Base-by-base conservation (phyloP, 768 basidiomycete species). In the Coprinellus micaceus region DNA sequence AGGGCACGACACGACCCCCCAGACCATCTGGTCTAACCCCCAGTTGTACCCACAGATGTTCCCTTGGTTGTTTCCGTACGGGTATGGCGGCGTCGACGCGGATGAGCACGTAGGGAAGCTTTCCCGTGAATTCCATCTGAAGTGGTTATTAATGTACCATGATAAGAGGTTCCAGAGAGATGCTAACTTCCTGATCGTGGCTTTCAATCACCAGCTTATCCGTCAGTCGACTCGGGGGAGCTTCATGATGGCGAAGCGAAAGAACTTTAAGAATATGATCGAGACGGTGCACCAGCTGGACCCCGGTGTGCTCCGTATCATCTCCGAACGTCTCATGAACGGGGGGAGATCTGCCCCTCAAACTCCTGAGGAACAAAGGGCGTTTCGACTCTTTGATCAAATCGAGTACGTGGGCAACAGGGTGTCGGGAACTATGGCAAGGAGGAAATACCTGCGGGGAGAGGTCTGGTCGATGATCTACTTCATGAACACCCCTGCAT, bases 61-160 rank as follows among this genome's bases (percentile, higher is more conserved):
- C 61, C 74, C 74, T 0, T 77, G 75, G 72, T 54, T 76, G 2
- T 78, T 71, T 60, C 75, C 74, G 0, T 77, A 76, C 62, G 73
- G 76, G 0, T 28, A 60, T 9, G 76, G 74, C 5, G 73, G 72
- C 0, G 63, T 76, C 11, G 71, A 69, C 53, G 64, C 58, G 25
- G 45, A 19, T 28, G 30, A 2, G 10, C 50, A 28, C n/a, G 45
- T 5, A 1, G 36, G 36, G 22, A 7, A n/a, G 4, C 2, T 54
- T 5, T 45, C 41, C 4, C n/a, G 39, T 10, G 9, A 17, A 12
- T 22, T 28, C 17, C 53, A 54, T n/a, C 44, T 40, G 11, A 53
- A 56, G n/a, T 41, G 60, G 15, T 46, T 73, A 0, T 56, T 77
- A 0, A 67, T 73, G 70, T 77, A 75, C 57, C 65, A 72, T 52